Base-by-base conservation (phyloP, 345 rosid species). In the Citrus sp. region DNA sequence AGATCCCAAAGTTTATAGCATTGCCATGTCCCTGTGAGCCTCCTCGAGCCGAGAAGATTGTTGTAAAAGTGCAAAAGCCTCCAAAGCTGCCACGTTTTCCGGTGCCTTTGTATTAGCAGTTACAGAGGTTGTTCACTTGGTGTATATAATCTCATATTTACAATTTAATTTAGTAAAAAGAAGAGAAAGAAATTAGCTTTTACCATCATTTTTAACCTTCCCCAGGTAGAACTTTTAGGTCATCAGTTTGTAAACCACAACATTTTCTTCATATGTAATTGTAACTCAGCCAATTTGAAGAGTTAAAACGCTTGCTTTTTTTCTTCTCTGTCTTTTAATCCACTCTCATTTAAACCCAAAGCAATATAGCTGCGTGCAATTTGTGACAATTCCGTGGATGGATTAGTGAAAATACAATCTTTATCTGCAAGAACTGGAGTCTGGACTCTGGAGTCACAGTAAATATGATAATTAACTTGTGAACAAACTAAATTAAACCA, bases 21-120 rank as follows among this genome's bases (percentile, higher is more conserved):
- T 84, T 95, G 85, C 98, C 98, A 49, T 90, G 98, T 78, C 98
- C 98, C 0, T 87, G 97, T 77, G 83, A 88, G 88, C 95, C 98
- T 10, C 86, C 82, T 35, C 84, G 86, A 4, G 76, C 84, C 59
- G 91, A 90, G 58, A 85, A 83, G 67, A 75, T 84, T 19, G 83
- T 74, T 13, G 84, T 86, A 3, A 65, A 81, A 73, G 89, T 79
- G 71, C 82, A 85, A 34, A 88, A 86, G 73, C 89, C 86, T 42
- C 89, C 89, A 35, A 90, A 91, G 77, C 82, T 86, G 68, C 93
- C 88, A 13, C 89, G 86, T 61, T 75, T 88, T 61, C 92, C 95
- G 4, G 91, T 89, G 71, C 93, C 98, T 83, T 58, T 91, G 84
- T 91, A 91, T 84, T 93, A 87, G 83, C 62, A 34, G 58, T 90